Base-by-base conservation (phyloP, 1,284 basidiomycete genomes). In the Blastosporella zonata region DNA sequence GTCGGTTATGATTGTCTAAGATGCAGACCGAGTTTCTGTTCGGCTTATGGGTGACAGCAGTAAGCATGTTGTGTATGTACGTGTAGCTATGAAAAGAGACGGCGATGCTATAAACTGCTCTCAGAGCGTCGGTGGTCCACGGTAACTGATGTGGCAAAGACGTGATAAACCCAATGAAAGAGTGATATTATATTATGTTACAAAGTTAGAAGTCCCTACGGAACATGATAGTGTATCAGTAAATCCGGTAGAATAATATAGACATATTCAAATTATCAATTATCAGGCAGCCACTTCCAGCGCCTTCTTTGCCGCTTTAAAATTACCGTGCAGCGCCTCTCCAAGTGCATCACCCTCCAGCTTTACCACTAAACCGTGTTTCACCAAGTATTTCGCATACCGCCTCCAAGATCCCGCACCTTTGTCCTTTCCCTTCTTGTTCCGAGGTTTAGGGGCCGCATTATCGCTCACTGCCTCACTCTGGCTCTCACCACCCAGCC, bases 331-430 rank as follows among this genome's bases (percentile, higher is more conserved):
- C 51, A 82, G 56, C 43, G 72, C 71, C 41, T 65, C 63, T 29
- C 67, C 61, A 53, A 83, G 61, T 49, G 64, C 58, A 12, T 71
- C 67, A 23, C 78, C 78, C 8, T 60, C 64, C 28, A 86, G 64
- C 38, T 62, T 68, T 34, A 83, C 59, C 6, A 87, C 79, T 60
- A 84, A 63, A 29, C 70, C 73, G 17, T 72, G 65, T 21, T 76
- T 71, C 7, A 61, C 62, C 57, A 87, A 58, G 61, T 74, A 86
- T 46, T 78, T 62, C 21, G 73, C 75, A 61, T 83, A 87, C 49
- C 81, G 68, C 50, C 67, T 68, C 85, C 84, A 87, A 17, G 77
- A 77, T 39, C 72, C 78, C 6, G 65, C 69, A 0, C 81, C 80
- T 54, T 71, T 75, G n/a, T 70, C 70, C 18, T 67, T 62, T n/a